Conservation (phyloP, 768 basidiomycete genomes). For the Russula olivacea region DNA sequence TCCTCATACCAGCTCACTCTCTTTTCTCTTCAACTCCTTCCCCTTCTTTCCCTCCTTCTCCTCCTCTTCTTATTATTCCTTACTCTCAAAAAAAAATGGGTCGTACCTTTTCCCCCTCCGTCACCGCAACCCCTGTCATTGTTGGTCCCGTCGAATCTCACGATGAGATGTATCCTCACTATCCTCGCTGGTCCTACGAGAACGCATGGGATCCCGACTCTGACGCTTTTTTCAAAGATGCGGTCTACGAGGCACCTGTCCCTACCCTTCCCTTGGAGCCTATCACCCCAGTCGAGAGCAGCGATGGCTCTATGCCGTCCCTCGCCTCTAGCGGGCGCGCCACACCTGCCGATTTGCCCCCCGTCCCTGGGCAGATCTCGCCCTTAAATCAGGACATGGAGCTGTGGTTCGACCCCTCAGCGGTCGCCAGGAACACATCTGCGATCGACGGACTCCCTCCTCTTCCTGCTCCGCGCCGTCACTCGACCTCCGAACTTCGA, state of each 20-base stretch:
- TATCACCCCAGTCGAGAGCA: slow-evolving; percentile 17
- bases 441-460: slow-evolving; percentile 5
- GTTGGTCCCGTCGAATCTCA: slow-evolving; percentile 18
- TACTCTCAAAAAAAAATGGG: slow-evolving; percentile 23
- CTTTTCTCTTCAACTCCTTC: slow-evolving; percentile 10
- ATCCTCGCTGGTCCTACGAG: slow-evolving; percentile 23
- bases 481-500: slow-evolving; percentile 17
- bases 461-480: slow-evolving; percentile 12
- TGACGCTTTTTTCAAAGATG: slow-evolving; percentile 27
- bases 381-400: slow-evolving; percentile 7
- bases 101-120: slow-evolving; percentile 17
- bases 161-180: slow-evolving; percentile 14
- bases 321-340: slow-evolving; percentile 22
- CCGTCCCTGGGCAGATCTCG: slow-evolving; percentile 8
- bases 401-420: slow-evolving; percentile 13
- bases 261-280: slow-evolving; percentile 19
- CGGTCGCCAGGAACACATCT: background rate
- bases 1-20: slow-evolving; percentile 14
- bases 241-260: slow-evolving; percentile 23
- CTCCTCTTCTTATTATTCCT: background rate
- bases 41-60: slow-evolving; percentile 5
- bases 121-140: slow-evolving; percentile 11
- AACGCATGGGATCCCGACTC: slow-evolving; percentile 27
- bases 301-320: slow-evolving; percentile 13
- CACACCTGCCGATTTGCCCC: slow-evolving; percentile 18